Evolutionary conservation across 1,139 yeast species (phyloP).

Genomic region (Candida dubliniensis): DNA sequence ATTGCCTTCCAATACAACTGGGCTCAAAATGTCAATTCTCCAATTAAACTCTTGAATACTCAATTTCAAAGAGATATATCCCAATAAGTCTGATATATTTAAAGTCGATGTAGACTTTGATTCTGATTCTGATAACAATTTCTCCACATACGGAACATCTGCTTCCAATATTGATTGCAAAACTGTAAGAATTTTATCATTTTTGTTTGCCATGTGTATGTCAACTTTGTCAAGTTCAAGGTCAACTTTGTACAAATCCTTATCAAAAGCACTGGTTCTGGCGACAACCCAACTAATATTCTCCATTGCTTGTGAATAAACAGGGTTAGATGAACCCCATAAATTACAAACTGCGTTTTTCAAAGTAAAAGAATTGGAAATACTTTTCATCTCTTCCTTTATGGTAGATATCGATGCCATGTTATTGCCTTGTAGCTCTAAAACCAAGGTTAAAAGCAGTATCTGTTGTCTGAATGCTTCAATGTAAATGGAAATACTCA

Average conservation of each 20-base stretch:
- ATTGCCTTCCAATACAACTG: constrained; percentile 14
- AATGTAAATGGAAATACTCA: constrained; percentile 7
- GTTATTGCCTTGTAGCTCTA: constrained; percentile 9
- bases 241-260: constrained; percentile 9
- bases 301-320: constrained; percentile 7
- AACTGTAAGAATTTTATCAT: constrained; percentile 9
- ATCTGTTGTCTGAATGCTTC: constrained; percentile 14
- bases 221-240: constrained; percentile 9
- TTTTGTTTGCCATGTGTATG: constrained; percentile 10
- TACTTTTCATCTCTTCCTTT: constrained; percentile 1
- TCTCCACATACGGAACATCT: constrained; percentile 22
- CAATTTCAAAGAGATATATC: constrained; percentile 18
- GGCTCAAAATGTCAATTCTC: constrained; percentile 20
- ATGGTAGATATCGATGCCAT: constrained; percentile 6
- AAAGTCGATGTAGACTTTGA: neutral
- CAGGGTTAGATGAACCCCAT: constrained; percentile 10
- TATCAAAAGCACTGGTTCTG: constrained; percentile 1
- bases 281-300: constrained; percentile 7
- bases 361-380: constrained; percentile 7
- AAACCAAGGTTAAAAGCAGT: constrained; percentile 12
- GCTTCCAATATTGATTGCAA: constrained; percentile 16
- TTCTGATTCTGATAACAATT: neutral
- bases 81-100: constrained; percentile 2
- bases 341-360: constrained; percentile 7
- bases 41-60: constrained; percentile 24